Conservation (phyloP, 805 yeast species). For the Starmerella vaccinii region DNA sequence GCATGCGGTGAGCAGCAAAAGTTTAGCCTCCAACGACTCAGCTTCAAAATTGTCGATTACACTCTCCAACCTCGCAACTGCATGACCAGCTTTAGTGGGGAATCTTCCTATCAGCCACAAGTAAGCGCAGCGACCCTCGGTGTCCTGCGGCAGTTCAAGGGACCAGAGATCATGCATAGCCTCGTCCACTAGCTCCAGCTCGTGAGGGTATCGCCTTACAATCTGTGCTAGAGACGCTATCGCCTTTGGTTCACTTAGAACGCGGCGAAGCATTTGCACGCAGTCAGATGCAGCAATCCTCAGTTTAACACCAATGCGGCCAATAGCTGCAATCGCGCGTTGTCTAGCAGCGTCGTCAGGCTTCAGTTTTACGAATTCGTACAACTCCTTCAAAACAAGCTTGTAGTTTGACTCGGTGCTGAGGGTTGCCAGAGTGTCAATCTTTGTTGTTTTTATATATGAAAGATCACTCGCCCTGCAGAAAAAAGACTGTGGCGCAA, state of each 20-base stretch:
- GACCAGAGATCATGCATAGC: background rate
- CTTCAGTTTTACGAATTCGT: slow-evolving; percentile 70
- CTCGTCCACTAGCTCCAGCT: slow-evolving; percentile 31
- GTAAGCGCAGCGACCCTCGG: slow-evolving; percentile 67
- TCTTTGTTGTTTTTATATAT: slow-evolving; percentile 78
- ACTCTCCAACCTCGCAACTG: slow-evolving; percentile 34
- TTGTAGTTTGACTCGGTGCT: slow-evolving; percentile 53
- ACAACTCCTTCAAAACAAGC: slow-evolving; percentile 60
- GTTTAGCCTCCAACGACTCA: slow-evolving; percentile 66
- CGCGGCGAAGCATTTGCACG: slow-evolving; percentile 48
- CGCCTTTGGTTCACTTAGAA: slow-evolving; percentile 63
- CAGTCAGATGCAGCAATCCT: slow-evolving; percentile 53
- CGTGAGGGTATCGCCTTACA: slow-evolving; percentile 60
- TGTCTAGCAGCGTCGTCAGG: slow-evolving; percentile 78
- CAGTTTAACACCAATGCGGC: slow-evolving; percentile 74
- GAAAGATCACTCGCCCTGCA: slow-evolving; percentile 77
- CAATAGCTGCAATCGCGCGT: slow-evolving; percentile 80
- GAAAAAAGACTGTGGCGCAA: slow-evolving; percentile 45
- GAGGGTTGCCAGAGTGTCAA: slow-evolving; percentile 72
- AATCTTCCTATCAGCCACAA: slow-evolving; percentile 66
- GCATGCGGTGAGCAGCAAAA: slow-evolving; percentile 60
- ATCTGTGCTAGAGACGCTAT: slow-evolving; percentile 67
- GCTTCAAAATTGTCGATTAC: slow-evolving; percentile 42
- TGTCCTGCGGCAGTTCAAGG: slow-evolving; percentile 31
- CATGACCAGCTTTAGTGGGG: slow-evolving; percentile 39